Evolutionary conservation across 805 yeast species (phyloP), one percentile per base, ranked within the genome.

Genomic region (Yamadazyma phyllophila): DNA sequence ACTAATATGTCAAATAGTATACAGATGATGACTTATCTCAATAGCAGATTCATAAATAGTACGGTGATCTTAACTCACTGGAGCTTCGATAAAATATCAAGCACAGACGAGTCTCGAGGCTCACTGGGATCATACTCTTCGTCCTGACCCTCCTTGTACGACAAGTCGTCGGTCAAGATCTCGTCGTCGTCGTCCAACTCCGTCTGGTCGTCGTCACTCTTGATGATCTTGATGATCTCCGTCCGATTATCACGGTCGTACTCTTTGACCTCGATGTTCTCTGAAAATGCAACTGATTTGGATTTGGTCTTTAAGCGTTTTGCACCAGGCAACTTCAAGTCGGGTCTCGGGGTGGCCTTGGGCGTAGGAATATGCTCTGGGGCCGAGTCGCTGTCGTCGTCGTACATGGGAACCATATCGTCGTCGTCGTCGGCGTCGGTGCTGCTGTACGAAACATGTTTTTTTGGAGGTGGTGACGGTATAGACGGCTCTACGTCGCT

Each of bases 221-320:
- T 54, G n/a, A 52, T 52, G 9, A 60, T 55, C 29, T 56, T 55
- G 26, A 56, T 54, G 8, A 41, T 49, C 26, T 56, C 60, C 3
- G 60, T 51, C 26, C 60, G 59, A n/a, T 67, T 72, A 38, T 70
- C 76, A 7, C 68, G 51, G 26, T 65, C 70, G 45, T 58, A 71
- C 49, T 71, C 76, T 48, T 71, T 71, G 26, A 71, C 60, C 51
- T 71, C 70, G 13, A 71, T 58, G 36, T 69, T 68, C 41, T 70
- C 74, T 0, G 73, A 63, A 45, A 71, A 71, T 24, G 75, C 74
- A 7, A 71, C 76, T 32, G 67, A 59, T 44, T 65, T 67, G 6
- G 58, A 51, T 27, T 56, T 56, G 2, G 67, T 53, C 26, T 37
- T 50, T 15, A 39, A 31, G 9, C 52, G 37, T 54, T 47, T 53